These are phyloP conservation scores for Gryganskiella cystojenkinii DNA, from an alignment of 192 early-diverging fungal genomes.

Conservation along the genomic window DNA sequence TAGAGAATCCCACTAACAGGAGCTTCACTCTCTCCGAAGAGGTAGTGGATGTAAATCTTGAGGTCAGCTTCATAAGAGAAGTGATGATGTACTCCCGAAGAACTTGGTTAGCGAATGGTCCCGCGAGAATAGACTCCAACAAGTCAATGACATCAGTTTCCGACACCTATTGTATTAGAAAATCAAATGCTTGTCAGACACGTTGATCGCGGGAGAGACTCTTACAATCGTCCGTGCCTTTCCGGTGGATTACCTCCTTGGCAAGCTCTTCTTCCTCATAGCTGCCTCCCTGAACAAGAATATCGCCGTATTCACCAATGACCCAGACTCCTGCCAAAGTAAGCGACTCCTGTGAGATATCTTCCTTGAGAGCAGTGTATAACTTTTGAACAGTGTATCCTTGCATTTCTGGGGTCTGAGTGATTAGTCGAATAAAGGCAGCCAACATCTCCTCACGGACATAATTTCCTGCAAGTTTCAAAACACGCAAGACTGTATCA, in stretches of 20 bases:
- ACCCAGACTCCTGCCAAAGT: conserved; percentile 92
- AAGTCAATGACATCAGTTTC: conserved; percentile 81
- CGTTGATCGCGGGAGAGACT: no score
- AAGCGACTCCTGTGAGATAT: conserved; percentile 85
- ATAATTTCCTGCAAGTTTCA: conserved; percentile 78
- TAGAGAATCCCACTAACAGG: conserved; percentile 69
- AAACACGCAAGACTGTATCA: conserved; percentile 92
- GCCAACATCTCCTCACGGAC: conserved; percentile 81
- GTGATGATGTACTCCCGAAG: conserved; percentile 89
- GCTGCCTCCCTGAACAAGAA: conserved; percentile 75
- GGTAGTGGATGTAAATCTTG: conserved; percentile 71
- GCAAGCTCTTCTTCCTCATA: conserved; percentile 76
- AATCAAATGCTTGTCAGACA: no score
- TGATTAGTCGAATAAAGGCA: conserved; percentile 92
- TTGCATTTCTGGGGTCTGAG: conserved; percentile 81
- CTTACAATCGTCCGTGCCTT: no score
- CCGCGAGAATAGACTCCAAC: conserved; percentile 79
- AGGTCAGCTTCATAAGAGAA: conserved; percentile 88
- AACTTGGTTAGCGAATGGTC: conserved; percentile 81
- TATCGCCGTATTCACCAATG: conserved; percentile 97
- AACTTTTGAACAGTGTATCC: conserved; percentile 92
- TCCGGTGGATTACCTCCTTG: conserved; percentile 57
- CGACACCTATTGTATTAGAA: conserved; percentile 54
- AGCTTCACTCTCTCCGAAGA: conserved; percentile 65
- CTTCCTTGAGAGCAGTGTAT: conserved; percentile 84